phyloP scores from a whole-genome alignment of 164 flowering plant genomes.

The Liriodendron chinense region DNA sequence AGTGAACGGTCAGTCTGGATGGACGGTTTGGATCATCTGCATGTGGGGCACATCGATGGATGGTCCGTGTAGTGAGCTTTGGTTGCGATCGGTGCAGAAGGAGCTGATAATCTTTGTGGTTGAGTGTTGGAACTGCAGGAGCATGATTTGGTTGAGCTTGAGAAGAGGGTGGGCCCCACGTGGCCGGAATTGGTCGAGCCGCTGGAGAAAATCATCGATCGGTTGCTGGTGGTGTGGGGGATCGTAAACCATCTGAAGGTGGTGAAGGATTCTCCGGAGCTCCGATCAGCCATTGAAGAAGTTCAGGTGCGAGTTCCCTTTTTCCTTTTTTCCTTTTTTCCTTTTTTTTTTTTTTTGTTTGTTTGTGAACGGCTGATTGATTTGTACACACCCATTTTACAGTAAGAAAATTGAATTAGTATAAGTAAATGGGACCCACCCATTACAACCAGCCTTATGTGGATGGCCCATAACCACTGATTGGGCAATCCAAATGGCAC shows the following conservation, averaged over 20 bases:
- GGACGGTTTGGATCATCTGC: background rate
- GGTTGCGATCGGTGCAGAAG: background rate
- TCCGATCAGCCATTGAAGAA: slow-evolving; percentile 92
- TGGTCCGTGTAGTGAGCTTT: background rate
- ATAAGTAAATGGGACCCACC: too few species aligned
- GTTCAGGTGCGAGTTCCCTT: slow-evolving; percentile 58
- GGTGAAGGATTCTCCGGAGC: slow-evolving; percentile 83
- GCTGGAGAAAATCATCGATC: slow-evolving; percentile 77
- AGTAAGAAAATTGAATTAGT: too few species aligned
- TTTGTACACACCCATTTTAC: too few species aligned
- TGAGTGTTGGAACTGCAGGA: slow-evolving; percentile 41
- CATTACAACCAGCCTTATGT: too few species aligned
- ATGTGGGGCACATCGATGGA: too few species aligned
- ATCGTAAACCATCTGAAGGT: slow-evolving; percentile 84
- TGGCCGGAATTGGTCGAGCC: slow-evolving; percentile 94
- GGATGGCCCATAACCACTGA: too few species aligned
- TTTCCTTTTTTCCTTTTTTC: background rate
- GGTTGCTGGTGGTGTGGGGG: slow-evolving; percentile 80
- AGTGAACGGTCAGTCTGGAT: background rate
- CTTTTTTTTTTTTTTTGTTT: background rate
- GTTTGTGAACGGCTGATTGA: too few species aligned
- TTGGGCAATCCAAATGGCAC: too few species aligned
- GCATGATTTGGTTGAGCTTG: slow-evolving; percentile 68
- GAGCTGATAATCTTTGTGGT: background rate
- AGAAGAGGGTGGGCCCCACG: slow-evolving; percentile 79